Base-by-base conservation (phyloP, 1,284 basidiomycete genomes). In the Moesziomyces parantarcticus region DNA sequence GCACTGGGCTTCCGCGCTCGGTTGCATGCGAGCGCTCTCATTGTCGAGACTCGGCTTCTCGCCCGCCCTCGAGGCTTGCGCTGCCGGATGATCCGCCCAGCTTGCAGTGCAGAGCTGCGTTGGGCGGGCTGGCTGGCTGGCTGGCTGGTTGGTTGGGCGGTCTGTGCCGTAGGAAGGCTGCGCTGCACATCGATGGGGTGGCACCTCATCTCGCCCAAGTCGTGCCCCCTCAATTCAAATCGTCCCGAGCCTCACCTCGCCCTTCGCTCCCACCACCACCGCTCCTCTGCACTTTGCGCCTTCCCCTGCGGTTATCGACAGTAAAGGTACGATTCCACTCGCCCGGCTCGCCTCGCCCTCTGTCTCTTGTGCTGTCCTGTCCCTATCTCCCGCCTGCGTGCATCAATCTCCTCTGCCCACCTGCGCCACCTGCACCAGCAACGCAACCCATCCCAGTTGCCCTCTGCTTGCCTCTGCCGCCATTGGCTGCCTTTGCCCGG, bases 261-360 rank as follows among this genome's bases (percentile, higher is more conserved):
- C 36, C 50, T 55, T 55, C 49, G 48, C 63, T 66, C 57, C 52
- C 57, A 59, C 63, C 57, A 58, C 39, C 63, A 55, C 57, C 57
- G 39, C 36, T 42, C 48, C 32, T 29, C 53, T 47, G 42, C 51
- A 55, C 51, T 22, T 13, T 23, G 11, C 18, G 40, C 40, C 36
- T 43, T 48, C 25, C 18, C 43, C 23, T n/a, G 21, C 23, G 29
- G 29, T 59, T 20, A 50, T 44, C 22, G 13, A 44, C 21, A 5
- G n/a, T n/a, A 32, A 32, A 21, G 43, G 63, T 58, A 58, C 49
- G 42, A 41, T 40, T 41, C 34, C 48, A 34, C 26, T n/a, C 22
- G 22, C 26, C n/a, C n/a, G n/a, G n/a, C n/a, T n/a, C n/a, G n/a
- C n/a, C n/a, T n/a, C n/a, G n/a, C n/a, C 18, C 22, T 25, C 54